Evolutionary conservation across 2,329 filamentous ascomycete species (phyloP).

Genomic region (Monilinia fructicola): DNA sequence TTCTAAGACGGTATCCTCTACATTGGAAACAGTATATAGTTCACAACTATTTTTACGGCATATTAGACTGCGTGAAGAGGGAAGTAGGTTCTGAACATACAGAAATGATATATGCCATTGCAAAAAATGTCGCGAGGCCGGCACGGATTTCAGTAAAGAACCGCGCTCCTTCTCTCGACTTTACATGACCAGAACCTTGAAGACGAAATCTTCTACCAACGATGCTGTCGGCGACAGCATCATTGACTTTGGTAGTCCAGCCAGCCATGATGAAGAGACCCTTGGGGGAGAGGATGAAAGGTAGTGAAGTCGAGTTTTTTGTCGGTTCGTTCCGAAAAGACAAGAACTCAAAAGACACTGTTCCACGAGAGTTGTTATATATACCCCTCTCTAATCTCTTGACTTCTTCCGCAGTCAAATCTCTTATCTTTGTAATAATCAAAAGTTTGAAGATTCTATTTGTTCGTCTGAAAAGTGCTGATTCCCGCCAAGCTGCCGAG

Average conservation of each 20-base stretch:
- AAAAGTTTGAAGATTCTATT: conserved; percentile 20
- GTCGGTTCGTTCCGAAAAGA: conserved; percentile 2
- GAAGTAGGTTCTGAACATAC: conserved; percentile 51
- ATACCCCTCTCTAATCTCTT: background rate
- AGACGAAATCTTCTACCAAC: conserved; percentile 76
- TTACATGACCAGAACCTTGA: conserved; percentile 73
- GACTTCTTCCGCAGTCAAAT: background rate
- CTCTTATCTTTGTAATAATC: conserved; percentile 16
- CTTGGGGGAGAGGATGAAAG: background rate
- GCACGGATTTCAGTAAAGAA: conserved; percentile 85
- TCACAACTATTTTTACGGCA: conserved; percentile 45
- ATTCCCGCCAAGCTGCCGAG: conserved; percentile 16
- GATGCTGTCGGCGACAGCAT: conserved; percentile 58
- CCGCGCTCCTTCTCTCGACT: conserved; percentile 56
- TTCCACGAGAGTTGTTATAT: conserved; percentile 15
- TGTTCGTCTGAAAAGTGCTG: conserved; percentile 4
- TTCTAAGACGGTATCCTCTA: background rate
- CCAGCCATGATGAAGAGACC: conserved; percentile 13
- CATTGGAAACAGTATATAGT: background rate
- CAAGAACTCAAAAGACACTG: background rate
- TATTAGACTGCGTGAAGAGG: conserved; percentile 59
- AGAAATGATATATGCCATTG: conserved; percentile 74
- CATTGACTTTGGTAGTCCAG: conserved; percentile 33
- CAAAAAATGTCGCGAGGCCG: conserved; percentile 71
- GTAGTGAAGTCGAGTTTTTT: background rate